Evolutionary conservation across 352 stramenopile genomes (phyloP).

Genomic region (Globisporangium barbulae): DNA sequence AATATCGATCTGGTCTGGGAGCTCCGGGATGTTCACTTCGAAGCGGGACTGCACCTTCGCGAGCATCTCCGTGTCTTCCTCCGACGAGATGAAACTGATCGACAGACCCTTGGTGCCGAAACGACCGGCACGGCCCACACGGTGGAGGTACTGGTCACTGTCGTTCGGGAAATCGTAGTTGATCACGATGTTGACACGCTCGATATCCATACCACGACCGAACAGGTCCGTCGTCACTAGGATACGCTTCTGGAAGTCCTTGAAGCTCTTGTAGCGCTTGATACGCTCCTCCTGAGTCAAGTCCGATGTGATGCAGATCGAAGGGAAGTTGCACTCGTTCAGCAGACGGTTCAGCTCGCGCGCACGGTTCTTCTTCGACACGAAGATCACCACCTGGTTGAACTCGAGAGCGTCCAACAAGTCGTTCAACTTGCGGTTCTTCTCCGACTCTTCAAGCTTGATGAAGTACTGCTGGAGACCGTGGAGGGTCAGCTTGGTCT

Average conservation of each 20-base stretch:
- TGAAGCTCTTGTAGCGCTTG: constrained; percentile 99
- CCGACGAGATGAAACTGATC: constrained; percentile 99
- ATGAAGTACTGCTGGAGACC: constrained; percentile 99
- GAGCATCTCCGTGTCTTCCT: constrained; percentile 97
- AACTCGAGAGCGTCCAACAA: constrained; percentile 99
- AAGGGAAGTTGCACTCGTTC: constrained; percentile 99
- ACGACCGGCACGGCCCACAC: constrained; percentile 97
- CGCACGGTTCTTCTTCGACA: constrained; percentile 96
- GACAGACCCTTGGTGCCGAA: constrained; percentile 99
- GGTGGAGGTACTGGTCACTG: constrained; percentile 99
- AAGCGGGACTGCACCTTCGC: constrained; percentile 99
- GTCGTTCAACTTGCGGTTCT: constrained; percentile 99
- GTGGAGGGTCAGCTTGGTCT: constrained; percentile 99
- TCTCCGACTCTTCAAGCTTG: constrained; percentile 98
- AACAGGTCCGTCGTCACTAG: constrained; percentile 99
- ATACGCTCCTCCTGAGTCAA: constrained; percentile 98
- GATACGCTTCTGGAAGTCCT: constrained; percentile 99
- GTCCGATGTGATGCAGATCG: constrained; percentile 98
- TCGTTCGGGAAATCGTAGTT: constrained; percentile 99
- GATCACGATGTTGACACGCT: constrained; percentile 99
- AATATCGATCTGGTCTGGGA: constrained; percentile 99
- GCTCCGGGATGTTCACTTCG: constrained; percentile 98
- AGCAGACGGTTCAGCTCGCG: constrained; percentile 98
- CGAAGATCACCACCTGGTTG: constrained; percentile 99
- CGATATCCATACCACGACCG: constrained; percentile 99